A percentile compares a stretch with the other conserved stretches of the same genome.
phyloP scores from a whole-genome alignment of 192 early-diverging fungal species.

The Podila minutissima region DNA sequence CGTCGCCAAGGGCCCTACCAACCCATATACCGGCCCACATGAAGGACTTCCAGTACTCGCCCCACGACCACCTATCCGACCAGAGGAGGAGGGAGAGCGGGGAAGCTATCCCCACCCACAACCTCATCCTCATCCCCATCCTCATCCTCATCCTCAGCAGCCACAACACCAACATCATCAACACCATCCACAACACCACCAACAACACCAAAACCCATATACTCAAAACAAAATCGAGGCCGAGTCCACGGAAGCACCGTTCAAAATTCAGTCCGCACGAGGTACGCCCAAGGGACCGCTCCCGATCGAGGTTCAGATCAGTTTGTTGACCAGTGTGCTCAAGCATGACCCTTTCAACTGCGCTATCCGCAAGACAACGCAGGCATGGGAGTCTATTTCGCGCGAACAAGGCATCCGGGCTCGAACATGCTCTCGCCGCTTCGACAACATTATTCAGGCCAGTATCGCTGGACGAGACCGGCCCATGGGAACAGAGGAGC shows the following conservation, averaged over 20 bases:
- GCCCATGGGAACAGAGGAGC: conserved; percentile 38
- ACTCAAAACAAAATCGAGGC: conserved; percentile 12
- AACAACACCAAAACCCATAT: no score
- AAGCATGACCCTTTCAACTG: conserved; percentile 48
- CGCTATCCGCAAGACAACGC: conserved; percentile 44
- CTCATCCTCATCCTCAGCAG: conserved; percentile 1
- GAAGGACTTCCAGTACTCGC: conserved; percentile 15
- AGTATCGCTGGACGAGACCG: conserved; percentile 44
- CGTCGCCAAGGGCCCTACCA: background rate
- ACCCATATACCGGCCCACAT: background rate
- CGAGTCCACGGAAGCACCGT: background rate
- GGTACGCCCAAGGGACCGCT: conserved; percentile 49
- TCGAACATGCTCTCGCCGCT: conserved; percentile 44
- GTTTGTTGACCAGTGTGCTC: conserved; percentile 34
- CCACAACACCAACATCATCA: conserved; percentile 11
- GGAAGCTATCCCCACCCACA: background rate
- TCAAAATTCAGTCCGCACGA: conserved; percentile 39
- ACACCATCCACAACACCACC: background rate
- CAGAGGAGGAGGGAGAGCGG: conserved; percentile 6
- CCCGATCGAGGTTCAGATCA: conserved; percentile 41
- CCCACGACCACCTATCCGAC: conserved; percentile 15
- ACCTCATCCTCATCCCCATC: conserved; percentile 8
- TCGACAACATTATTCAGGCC: conserved; percentile 48
- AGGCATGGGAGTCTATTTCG: conserved; percentile 45
- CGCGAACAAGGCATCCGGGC: conserved; percentile 43